Conservation (phyloP, 129 eudicot genomes). For the Smallanthus sonchifolius region DNA sequence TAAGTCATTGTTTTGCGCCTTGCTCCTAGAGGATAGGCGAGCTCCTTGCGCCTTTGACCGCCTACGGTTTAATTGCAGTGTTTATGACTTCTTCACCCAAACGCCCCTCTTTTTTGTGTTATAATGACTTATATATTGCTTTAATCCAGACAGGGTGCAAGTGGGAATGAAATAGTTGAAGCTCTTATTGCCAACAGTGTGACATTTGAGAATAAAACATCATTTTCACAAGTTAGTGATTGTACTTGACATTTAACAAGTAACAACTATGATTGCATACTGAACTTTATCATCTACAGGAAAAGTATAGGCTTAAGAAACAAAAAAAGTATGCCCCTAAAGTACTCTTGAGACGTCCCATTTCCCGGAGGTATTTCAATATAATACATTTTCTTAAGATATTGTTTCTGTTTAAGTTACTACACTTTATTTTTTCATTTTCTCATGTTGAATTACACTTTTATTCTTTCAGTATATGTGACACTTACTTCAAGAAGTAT, state of each 20-base stretch:
- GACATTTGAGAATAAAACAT: conserved; percentile 92
- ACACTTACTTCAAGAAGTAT: conserved; percentile 94
- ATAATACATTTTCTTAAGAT: neutral
- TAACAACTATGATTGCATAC: conserved; percentile 12
- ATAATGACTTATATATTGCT: conserved; percentile 6
- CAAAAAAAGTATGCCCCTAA: conserved; percentile 95
- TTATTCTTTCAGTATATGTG: conserved; percentile 70
- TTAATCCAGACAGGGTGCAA: conserved; percentile 75
- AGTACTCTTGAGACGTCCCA: conserved; percentile 87
- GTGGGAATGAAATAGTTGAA: conserved; percentile 83
- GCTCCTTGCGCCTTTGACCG: too few species aligned
- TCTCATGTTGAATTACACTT: conserved; percentile 23
- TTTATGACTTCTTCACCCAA: neutral
- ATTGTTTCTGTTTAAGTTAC: neutral
- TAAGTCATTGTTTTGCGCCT: too few species aligned
- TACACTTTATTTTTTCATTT: neutral
- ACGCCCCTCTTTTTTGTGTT: neutral
- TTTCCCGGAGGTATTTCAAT: conserved; percentile 65
- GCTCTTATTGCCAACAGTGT: conserved; percentile 94
- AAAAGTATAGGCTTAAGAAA: conserved; percentile 83
- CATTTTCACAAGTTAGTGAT: conserved; percentile 73
- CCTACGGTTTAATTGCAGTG: neutral
- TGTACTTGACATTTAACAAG: neutral
- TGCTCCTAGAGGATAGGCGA: too few species aligned
- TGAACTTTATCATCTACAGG: conserved; percentile 44